Conservation (phyloP, 2,329 filamentous ascomycete genomes). For the Trichophyton equinum region DNA sequence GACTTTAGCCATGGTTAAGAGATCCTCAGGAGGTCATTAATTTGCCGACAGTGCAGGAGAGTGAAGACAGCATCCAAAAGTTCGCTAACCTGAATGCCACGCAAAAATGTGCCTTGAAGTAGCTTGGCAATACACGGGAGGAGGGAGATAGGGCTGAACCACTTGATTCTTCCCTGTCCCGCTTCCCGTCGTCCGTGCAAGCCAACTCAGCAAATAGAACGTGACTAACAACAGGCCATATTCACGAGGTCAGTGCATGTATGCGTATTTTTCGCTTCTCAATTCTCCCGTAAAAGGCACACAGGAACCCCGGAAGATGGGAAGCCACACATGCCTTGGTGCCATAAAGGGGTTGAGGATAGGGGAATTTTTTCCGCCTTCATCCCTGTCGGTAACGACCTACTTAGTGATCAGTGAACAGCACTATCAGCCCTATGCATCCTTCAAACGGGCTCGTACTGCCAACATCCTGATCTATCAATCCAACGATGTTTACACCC, state of each 20-base stretch:
- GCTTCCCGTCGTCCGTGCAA: neutral
- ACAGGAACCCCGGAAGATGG: too few relatives aligned
- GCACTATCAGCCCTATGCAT: neutral
- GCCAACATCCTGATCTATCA: neutral
- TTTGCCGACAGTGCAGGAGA: neutral
- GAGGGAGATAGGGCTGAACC: conserved; percentile 1
- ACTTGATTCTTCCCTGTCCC: neutral
- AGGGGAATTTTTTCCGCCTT: neutral
- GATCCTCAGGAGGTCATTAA: neutral
- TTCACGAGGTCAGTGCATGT: too few relatives aligned
- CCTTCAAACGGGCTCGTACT: neutral
- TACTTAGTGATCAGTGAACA: neutral
- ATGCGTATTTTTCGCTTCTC: too few relatives aligned
- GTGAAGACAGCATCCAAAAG: neutral
- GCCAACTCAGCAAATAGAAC: neutral
- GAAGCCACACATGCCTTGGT: neutral
- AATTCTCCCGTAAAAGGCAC: too few relatives aligned
- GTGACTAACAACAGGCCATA: neutral
- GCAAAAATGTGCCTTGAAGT: neutral
- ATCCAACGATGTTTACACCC: neutral
- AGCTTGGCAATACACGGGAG: neutral
- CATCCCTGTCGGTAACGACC: neutral
- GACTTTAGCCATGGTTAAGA: neutral
- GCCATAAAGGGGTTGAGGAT: neutral
- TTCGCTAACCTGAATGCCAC: neutral